These are phyloP conservation scores for Annulohypoxylon maeteangense DNA, from an alignment of 495 filamentous ascomycete species.

Conservation along the genomic window DNA sequence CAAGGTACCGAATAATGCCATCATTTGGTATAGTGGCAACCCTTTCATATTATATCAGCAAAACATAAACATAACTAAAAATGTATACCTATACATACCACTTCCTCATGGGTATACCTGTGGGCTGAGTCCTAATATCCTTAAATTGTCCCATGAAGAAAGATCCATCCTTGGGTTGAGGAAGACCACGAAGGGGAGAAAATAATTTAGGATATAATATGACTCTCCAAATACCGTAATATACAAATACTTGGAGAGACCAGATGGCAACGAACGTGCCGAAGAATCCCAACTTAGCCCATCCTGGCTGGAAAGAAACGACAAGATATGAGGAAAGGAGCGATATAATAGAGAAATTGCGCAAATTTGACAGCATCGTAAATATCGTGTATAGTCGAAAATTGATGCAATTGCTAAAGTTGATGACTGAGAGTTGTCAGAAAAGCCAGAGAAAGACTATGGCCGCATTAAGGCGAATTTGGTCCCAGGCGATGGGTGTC, in stretches of 20 bases:
- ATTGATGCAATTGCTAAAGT: background rate
- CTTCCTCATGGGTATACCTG: slow-evolving; percentile 68
- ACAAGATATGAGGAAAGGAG: slow-evolving; percentile 48
- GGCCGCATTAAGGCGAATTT: background rate
- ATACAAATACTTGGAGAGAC: slow-evolving; percentile 43
- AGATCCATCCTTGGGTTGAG: slow-evolving; percentile 59
- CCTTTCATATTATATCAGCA: slow-evolving; percentile 53
- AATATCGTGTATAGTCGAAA: slow-evolving; percentile 1
- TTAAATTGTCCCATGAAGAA: slow-evolving; percentile 66
- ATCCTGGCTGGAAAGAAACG: slow-evolving; percentile 42
- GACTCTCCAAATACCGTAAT: slow-evolving; percentile 58
- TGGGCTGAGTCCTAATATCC: slow-evolving; percentile 65
- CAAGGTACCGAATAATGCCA: slow-evolving; percentile 82
- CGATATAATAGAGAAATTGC: slow-evolving; percentile 39
- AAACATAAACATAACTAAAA: background rate
- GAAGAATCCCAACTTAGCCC: slow-evolving; percentile 41
- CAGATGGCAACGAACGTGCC: slow-evolving; percentile 41
- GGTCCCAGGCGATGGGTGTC: background rate
- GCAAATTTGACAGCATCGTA: slow-evolving; percentile 43
- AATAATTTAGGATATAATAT: slow-evolving; percentile 77
- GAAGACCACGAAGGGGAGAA: slow-evolving; percentile 75
- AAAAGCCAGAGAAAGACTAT: background rate
- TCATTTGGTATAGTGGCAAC: slow-evolving; percentile 81
- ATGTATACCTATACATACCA: slow-evolving; percentile 60
- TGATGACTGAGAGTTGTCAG: background rate